A percentile compares a stretch with the other conserved stretches of the same genome.
phyloP scores from a whole-genome alignment of 768 basidiomycete species.

The Lactifluus pinguis region DNA sequence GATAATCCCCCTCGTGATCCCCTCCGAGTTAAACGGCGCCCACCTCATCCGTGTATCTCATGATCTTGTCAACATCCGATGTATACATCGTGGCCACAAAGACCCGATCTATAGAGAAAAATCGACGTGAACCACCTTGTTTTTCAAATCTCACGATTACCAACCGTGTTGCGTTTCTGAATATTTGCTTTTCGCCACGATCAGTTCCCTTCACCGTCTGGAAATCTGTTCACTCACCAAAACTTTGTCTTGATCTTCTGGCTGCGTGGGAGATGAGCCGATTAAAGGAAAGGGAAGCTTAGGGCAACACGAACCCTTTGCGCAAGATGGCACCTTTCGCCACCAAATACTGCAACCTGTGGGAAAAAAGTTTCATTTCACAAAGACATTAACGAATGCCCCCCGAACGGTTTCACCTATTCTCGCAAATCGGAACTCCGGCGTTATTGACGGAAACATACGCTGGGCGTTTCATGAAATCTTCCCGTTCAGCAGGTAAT shows the following conservation, averaged over 20 bases:
- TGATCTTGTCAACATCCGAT: slow-evolving; percentile 60
- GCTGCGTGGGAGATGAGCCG: slow-evolving; percentile 32
- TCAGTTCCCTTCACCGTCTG: neutral
- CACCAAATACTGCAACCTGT: slow-evolving; percentile 82
- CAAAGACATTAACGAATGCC: neutral
- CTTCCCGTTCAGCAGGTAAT: slow-evolving; percentile 78
- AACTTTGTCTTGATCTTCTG: slow-evolving; percentile 77
- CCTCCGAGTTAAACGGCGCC: slow-evolving; percentile 12
- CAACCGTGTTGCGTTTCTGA: slow-evolving; percentile 47
- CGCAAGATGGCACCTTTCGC: slow-evolving; percentile 79
- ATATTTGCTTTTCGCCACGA: slow-evolving; percentile 46
- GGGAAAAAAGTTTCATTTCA: neutral
- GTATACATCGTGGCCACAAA: slow-evolving; percentile 82
- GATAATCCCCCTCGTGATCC: neutral
- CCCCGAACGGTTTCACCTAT: slow-evolving; percentile 39
- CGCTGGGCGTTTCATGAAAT: slow-evolving; percentile 76
- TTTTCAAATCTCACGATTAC: slow-evolving; percentile 19
- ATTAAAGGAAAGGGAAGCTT: neutral
- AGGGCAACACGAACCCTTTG: slow-evolving; percentile 52
- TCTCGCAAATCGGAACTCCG: slow-evolving; percentile 73
- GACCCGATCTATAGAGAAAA: slow-evolving; percentile 44
- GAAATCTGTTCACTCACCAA: slow-evolving; percentile 41
- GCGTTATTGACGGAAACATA: slow-evolving; percentile 76
- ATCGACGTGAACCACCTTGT: neutral
- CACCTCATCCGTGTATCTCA: slow-evolving; percentile 79